phyloP scores from a whole-genome alignment of 768 basidiomycete genomes.

The Fistulinella prunicolor region DNA sequence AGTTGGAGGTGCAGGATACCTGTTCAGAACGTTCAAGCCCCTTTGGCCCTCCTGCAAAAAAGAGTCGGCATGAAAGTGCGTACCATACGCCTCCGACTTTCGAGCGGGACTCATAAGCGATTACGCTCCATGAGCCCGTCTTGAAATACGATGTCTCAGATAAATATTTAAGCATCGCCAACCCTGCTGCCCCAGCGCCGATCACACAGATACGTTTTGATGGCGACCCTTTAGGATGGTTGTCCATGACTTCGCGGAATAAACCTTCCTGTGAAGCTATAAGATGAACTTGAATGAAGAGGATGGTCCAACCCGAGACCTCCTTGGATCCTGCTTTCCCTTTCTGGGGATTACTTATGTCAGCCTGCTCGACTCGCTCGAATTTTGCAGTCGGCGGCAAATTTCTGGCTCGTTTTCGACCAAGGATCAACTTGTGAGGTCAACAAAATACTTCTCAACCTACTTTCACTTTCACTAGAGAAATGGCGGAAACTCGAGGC shows the following conservation, averaged over 20 bases:
- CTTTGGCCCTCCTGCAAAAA: not conserved
- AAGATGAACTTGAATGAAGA: not conserved
- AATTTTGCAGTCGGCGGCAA: too few species aligned
- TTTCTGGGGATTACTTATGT: constrained; percentile 13
- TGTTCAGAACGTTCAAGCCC: constrained; percentile 18
- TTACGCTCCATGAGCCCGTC: constrained; percentile 58
- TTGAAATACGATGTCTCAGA: constrained; percentile 56
- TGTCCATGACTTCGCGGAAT: constrained; percentile 1
- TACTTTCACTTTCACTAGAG: constrained; percentile 2
- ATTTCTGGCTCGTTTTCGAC: constrained; percentile 40
- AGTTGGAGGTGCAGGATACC: constrained; percentile 54
- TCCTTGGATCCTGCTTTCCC: too few species aligned
- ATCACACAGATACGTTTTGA: constrained; percentile 59
- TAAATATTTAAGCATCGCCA: constrained; percentile 66
- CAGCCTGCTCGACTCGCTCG: too few species aligned
- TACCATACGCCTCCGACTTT: constrained; percentile 79
- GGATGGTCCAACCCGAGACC: too few species aligned
- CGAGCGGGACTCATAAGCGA: constrained; percentile 61
- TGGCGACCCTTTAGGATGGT: constrained; percentile 1
- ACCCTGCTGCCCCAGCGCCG: constrained; percentile 74
- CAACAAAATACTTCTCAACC: constrained; percentile 32
- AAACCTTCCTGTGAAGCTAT: not conserved
- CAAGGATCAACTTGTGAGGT: constrained; percentile 92
- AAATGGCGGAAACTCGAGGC: constrained; percentile 65
- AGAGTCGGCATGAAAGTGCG: constrained; percentile 15